Conservation (phyloP, 192 early-diverging fungal genomes). For the Powellomyces hirtus region DNA sequence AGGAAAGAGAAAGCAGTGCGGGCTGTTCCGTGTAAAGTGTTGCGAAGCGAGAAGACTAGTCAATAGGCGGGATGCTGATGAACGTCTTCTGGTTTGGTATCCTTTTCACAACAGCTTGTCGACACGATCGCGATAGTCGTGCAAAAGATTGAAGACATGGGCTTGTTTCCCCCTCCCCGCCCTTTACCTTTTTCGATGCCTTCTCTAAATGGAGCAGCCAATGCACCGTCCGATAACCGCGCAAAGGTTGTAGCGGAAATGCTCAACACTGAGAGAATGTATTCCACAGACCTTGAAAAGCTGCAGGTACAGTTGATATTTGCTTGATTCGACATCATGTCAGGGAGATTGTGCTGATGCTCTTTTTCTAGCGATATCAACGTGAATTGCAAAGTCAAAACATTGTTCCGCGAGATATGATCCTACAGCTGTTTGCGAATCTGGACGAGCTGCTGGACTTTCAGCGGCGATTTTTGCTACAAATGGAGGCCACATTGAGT, state of each 20-base stretch:
- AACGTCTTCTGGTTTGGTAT: neutral
- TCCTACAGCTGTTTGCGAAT: constrained; percentile 88
- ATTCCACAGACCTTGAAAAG: constrained; percentile 84
- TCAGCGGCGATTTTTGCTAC: constrained; percentile 89
- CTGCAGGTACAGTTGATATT: constrained; percentile 59
- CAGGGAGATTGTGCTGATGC: too few species aligned
- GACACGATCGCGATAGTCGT: constrained; percentile 79
- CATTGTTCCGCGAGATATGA: constrained; percentile 74
- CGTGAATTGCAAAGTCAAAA: constrained; percentile 43
- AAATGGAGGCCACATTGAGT: constrained; percentile 74
- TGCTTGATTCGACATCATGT: too few species aligned
- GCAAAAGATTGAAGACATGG: constrained; percentile 70
- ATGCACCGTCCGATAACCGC: constrained; percentile 78
- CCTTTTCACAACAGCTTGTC: constrained; percentile 40
- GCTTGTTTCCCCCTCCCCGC: constrained; percentile 52
- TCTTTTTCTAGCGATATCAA: constrained; percentile 35
- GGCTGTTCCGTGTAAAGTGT: too few species aligned
- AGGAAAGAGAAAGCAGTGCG: too few species aligned
- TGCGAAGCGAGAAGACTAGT: too few species aligned
- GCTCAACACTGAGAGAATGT: constrained; percentile 90
- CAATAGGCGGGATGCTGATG: too few species aligned
- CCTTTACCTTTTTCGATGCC: constrained; percentile 44
- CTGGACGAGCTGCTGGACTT: constrained; percentile 93
- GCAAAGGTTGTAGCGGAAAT: constrained; percentile 84
- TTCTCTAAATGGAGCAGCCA: neutral